Conservation (phyloP, 169 alveolate species). For the Perkinsus olseni region DNA sequence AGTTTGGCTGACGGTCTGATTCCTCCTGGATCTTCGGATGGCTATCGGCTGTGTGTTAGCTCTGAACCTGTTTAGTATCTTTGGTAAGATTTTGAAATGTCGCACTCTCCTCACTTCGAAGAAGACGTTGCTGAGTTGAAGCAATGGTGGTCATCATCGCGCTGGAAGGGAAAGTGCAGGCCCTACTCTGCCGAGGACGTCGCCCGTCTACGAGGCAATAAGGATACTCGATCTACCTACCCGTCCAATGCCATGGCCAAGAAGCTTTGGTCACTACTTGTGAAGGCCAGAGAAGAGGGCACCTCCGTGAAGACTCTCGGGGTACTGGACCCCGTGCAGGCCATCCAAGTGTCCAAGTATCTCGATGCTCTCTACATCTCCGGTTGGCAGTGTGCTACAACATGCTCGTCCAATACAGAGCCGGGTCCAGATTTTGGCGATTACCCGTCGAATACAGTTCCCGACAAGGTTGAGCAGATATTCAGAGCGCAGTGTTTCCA, state of each 20-base stretch:
- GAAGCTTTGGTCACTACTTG: conserved; percentile 44
- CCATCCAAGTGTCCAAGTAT: conserved; percentile 51
- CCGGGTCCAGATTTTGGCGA: conserved; percentile 76
- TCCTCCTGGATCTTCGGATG: too few species aligned
- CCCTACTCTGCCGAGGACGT: background rate
- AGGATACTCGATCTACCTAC: background rate
- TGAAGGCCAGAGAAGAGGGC: conserved; percentile 6
- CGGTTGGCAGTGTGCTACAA: conserved; percentile 69
- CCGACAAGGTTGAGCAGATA: conserved; percentile 61
- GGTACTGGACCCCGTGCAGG: conserved; percentile 55
- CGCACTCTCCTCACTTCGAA: too few species aligned
- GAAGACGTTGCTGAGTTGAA: background rate
- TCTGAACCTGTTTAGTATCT: too few species aligned
- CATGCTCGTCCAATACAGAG: conserved; percentile 57
- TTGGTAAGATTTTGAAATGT: too few species aligned
- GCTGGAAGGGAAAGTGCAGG: background rate
- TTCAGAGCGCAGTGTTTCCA: conserved; percentile 56
- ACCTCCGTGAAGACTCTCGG: background rate
- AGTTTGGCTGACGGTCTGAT: too few species aligned
- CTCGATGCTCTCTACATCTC: conserved; percentile 54
- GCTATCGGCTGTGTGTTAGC: too few species aligned
- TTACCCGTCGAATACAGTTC: conserved; percentile 65
- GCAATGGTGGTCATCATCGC: background rate
- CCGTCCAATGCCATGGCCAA: conserved; percentile 25
- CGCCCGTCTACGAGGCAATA: background rate